Conservation (phyloP, 225 moss, liverwort and hornwort genomes). For the Lunularia cruciata region DNA sequence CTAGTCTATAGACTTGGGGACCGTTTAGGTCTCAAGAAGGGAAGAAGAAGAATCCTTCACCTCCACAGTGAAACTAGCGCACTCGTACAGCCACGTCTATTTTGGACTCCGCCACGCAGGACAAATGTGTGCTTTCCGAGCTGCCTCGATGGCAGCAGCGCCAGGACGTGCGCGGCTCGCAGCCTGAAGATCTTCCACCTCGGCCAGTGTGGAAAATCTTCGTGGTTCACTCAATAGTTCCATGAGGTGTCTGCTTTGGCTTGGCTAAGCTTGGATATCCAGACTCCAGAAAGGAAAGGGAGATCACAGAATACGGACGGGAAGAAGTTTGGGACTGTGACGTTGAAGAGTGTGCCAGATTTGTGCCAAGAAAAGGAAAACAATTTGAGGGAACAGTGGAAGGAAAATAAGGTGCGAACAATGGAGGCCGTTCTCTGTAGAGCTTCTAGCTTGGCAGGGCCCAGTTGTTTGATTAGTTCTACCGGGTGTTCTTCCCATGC, state of each 20-base stretch:
- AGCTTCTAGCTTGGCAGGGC: background rate
- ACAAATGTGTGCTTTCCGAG: background rate
- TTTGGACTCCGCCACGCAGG: slow-evolving; percentile 3
- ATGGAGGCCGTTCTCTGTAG: slow-evolving; percentile 6
- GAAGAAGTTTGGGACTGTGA: background rate
- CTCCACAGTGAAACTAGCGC: background rate
- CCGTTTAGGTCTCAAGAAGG: background rate
- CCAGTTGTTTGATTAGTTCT: background rate
- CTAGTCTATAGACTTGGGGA: background rate
- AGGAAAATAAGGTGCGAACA: background rate
- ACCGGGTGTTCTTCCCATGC: background rate
- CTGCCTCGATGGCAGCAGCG: background rate
- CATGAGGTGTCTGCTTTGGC: too few relatives aligned
- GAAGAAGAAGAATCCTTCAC: too few relatives aligned
- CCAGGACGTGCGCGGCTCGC: background rate
- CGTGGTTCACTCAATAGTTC: background rate
- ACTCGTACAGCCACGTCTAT: slow-evolving; percentile 6
- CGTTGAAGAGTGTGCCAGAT: background rate
- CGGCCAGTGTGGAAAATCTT: background rate
- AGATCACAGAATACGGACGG: background rate
- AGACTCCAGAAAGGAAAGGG: background rate
- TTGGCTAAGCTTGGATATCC: too few relatives aligned
- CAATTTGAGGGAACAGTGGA: background rate
- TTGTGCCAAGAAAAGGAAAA: background rate
- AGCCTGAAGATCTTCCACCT: slow-evolving; percentile 9